Percentiles rank a stretch among this genome's conserved stretches.
phyloP scores from a whole-genome alignment of 495 filamentous ascomycete species.

The Glonium stellatum region DNA sequence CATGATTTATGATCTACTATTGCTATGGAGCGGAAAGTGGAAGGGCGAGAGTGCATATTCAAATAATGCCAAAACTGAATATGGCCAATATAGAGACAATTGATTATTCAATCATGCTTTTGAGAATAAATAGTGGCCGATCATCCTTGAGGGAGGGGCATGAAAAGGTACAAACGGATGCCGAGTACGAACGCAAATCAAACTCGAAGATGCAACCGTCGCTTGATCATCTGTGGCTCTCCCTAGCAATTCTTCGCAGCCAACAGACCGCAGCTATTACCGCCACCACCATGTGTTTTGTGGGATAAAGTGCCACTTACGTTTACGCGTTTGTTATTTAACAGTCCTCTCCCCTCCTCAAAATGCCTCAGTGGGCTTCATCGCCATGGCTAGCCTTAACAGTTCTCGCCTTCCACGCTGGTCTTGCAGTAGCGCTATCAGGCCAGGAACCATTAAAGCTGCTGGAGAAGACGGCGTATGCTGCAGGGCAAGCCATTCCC shows the following conservation, averaged over 20 bases:
- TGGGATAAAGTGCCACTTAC: too few relatives aligned
- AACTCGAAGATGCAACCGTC: background rate
- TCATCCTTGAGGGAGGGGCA: too few relatives aligned
- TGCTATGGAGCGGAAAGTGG: background rate
- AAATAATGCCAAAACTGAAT: background rate
- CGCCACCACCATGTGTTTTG: too few relatives aligned
- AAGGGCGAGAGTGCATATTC: background rate
- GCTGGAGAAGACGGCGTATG: conserved; percentile 31
- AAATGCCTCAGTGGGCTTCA: conserved; percentile 2
- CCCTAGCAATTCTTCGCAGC: too few relatives aligned
- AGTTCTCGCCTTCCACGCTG: conserved; percentile 26
- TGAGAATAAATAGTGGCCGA: too few relatives aligned
- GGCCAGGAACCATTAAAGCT: conserved; percentile 28
- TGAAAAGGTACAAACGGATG: too few relatives aligned
- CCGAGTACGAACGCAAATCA: conserved; percentile 5
- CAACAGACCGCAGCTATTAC: too few relatives aligned
- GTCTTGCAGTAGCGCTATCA: conserved; percentile 22
- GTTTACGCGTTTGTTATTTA: too few relatives aligned
- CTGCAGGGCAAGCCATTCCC: conserved; percentile 45
- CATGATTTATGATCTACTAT: background rate
- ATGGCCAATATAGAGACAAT: background rate
- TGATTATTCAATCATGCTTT: too few relatives aligned
- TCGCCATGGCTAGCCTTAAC: conserved; percentile 8
- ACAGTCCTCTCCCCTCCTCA: background rate
- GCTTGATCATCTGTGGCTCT: too few relatives aligned